Percentiles rank a stretch among this genome's conserved stretches.
Conservation (phyloP, 805 yeast genomes). For the Yamadazyma insecticola region DNA sequence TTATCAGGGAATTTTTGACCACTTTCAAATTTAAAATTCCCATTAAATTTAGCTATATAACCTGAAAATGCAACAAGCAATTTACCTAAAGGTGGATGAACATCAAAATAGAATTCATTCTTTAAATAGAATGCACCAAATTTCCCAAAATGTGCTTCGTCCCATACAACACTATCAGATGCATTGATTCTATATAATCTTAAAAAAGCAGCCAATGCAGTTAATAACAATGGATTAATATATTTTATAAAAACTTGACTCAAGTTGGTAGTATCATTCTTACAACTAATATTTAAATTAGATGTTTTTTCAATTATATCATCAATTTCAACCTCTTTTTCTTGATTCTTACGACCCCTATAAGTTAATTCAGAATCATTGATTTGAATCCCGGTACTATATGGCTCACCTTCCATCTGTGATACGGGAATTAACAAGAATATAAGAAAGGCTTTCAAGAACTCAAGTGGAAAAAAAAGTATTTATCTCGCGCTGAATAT, state of each 20-base stretch:
- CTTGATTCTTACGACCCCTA: no score
- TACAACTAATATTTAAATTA: constrained; percentile 10
- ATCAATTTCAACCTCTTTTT: constrained; percentile 17
- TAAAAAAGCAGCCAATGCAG: constrained; percentile 37
- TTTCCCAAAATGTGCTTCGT: constrained; percentile 87
- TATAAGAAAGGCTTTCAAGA: no score
- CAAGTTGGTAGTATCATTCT: constrained; percentile 5
- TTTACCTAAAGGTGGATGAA: constrained; percentile 84
- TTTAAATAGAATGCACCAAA: constrained; percentile 77
- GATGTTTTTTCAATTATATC: constrained; percentile 19
- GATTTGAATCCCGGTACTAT: no score
- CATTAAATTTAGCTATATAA: constrained; percentile 78
- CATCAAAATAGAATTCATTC: constrained; percentile 81
- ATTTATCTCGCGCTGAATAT: no score
- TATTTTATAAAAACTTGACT: constrained; percentile 9
- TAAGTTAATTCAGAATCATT: no score
- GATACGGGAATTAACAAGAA: no score
- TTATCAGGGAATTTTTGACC: constrained; percentile 73
- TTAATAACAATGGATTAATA: constrained; percentile 29
- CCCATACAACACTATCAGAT: constrained; percentile 86
- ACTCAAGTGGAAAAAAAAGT: no score
- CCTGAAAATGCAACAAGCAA: constrained; percentile 77
- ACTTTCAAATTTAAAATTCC: constrained; percentile 84
- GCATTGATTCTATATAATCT: constrained; percentile 73
- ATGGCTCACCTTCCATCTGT: no score